Evolutionary conservation across 345 rosid genomes (phyloP), one percentile per base, ranked within the genome.

Genomic region (Clarkia xantiana): DNA sequence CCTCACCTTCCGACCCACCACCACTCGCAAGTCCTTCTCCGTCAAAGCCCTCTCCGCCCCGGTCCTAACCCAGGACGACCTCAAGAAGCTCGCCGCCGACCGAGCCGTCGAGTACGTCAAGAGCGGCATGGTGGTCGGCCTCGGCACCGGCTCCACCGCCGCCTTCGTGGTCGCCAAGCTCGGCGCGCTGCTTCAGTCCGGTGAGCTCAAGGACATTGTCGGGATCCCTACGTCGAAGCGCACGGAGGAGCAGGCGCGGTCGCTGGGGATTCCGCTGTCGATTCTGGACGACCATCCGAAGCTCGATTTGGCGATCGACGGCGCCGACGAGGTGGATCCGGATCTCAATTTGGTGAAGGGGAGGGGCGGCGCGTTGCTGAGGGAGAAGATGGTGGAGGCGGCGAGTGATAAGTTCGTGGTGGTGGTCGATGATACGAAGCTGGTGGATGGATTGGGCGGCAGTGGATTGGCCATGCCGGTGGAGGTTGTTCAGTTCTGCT

Each of bases 281-380:
- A 60, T 67, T n/a, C 76, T 93, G 11, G 81, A 87, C 15, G 66
- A 71, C 11, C 86, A 87, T 48, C 96, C 94, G 2, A 51, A 64
- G 11, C 69, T 93, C 20, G 99, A 93, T 64, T 74, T 93, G 14
- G 96, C 99, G n/a, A 87, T 93, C 20, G 99, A 93, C 59, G 99
- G 99, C 14, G 99, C 95, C 10, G 99, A 93, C 54, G 96, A 93
- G 67, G 96, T 93, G 7, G 99, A 93, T 69, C 95, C 96, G 0
- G 72, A 78, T 16, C 75, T 93, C 20, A 84, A 93, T 56, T 62
- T 93, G 2, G 99, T 84, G n/a, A 93, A 87, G 62, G 99, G 99
- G 12, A 79, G 99, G 1, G 99, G 99, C 3, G 99, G 99, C 10
- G 99, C 99, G 6, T 64, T 93, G 0, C 62, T 93, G 36, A 64